Evolutionary conservation across 768 basidiomycete species (phyloP).

Genomic region (Agrocybe praecox): DNA sequence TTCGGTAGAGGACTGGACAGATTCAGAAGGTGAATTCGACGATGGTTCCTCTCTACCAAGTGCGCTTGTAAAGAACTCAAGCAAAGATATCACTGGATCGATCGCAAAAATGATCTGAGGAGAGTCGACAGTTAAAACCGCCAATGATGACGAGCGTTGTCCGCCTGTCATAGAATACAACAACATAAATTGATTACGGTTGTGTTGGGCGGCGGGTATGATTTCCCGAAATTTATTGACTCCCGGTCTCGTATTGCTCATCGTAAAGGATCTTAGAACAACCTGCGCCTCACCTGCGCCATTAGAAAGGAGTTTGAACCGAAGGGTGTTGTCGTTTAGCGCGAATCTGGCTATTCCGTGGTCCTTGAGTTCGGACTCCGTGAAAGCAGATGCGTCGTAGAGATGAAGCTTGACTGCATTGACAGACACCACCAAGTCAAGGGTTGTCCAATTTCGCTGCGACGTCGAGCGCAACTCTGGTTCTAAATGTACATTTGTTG

Average conservation of each 20-base stretch:
- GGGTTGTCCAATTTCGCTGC: conserved; percentile 53
- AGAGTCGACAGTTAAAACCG: conserved; percentile 87
- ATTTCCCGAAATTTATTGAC: conserved; percentile 90
- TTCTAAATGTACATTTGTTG: conserved; percentile 42
- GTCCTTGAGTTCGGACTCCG: conserved; percentile 60
- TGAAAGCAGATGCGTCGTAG: conserved; percentile 69
- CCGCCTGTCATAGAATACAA: conserved; percentile 82
- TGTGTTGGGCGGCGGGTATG: conserved; percentile 87
- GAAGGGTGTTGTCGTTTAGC: conserved; percentile 75
- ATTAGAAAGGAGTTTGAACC: conserved; percentile 81
- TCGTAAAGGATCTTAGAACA: conserved; percentile 87
- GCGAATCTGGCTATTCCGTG: conserved; percentile 88
- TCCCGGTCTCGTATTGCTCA: conserved; percentile 86
- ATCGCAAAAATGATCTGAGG: conserved; percentile 92
- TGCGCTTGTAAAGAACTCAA: conserved; percentile 78
- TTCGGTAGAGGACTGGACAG: neutral
- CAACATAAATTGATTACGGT: conserved; percentile 91
- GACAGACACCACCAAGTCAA: conserved; percentile 77
- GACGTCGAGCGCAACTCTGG: conserved; percentile 57
- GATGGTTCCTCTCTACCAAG: conserved; percentile 24
- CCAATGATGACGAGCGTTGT: conserved; percentile 56
- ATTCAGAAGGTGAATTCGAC: neutral
- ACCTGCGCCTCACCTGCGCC: conserved; percentile 88
- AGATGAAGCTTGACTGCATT: conserved; percentile 81
- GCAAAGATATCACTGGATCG: conserved; percentile 87